Evolutionary conservation across 306 rosid species (phyloP).

Genomic region (Vachellia collinsii): DNA sequence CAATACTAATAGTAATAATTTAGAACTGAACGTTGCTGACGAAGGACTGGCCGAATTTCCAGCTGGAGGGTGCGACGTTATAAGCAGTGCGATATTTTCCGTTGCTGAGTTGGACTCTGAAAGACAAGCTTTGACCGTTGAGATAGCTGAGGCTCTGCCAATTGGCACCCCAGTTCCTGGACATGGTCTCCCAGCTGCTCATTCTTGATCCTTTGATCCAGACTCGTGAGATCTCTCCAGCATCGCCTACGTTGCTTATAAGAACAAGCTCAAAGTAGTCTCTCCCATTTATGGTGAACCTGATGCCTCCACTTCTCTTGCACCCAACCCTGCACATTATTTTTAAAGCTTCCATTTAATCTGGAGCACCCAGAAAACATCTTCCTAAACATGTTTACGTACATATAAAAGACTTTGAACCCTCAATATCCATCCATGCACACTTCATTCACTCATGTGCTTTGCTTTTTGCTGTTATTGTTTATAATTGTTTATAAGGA

Average conservation of each 20-base stretch:
- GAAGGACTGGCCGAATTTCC: conserved; percentile 67
- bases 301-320: conserved; percentile 54
- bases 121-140: conserved; percentile 65
- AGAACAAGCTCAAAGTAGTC: conserved; percentile 57
- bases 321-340: conserved; percentile 51
- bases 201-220: conserved; percentile 63
- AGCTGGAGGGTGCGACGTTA: conserved; percentile 50
- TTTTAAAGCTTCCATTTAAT: background rate
- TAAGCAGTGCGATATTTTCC: conserved; percentile 45
- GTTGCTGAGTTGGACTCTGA: conserved; percentile 51
- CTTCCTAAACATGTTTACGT: background rate
- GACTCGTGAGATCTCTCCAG: conserved; percentile 53
- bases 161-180: conserved; percentile 61
- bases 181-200: conserved; percentile 57
- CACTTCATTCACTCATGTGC: background rate
- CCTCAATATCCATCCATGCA: background rate
- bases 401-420: background rate
- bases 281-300: conserved; percentile 55
- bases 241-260: conserved; percentile 58
- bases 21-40: conserved; percentile 37
- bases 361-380: background rate
- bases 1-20: background rate
- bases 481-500: background rate
- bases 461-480: background rate
- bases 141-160: conserved; percentile 61